Evolutionary conservation across 2,329 filamentous ascomycete species (phyloP).

Genomic region (Fusarium napiforme): DNA sequence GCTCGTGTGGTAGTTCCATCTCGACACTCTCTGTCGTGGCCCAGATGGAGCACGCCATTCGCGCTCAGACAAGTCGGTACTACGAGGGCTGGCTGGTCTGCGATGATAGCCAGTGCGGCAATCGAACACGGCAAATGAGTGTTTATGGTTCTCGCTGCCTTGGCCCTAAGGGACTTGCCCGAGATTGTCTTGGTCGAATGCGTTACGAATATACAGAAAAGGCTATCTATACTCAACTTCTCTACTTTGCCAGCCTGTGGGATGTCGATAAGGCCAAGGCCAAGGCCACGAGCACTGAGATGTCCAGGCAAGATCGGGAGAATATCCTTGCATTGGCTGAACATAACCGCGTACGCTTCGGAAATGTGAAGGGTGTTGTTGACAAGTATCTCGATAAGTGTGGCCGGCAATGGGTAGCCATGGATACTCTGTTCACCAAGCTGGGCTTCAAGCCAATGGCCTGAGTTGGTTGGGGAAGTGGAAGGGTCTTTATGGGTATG

Average conservation of each 20-base stretch:
- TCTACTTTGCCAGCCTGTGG: slow-evolving; percentile 87
- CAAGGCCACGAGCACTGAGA: slow-evolving; percentile 59
- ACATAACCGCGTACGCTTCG: slow-evolving; percentile 84
- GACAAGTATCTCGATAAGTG: slow-evolving; percentile 89
- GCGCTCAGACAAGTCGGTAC: slow-evolving; percentile 81
- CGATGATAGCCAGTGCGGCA: slow-evolving; percentile 87
- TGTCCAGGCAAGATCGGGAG: slow-evolving; percentile 66
- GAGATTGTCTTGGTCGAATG: slow-evolving; percentile 89
- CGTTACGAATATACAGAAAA: slow-evolving; percentile 88
- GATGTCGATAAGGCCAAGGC: slow-evolving; percentile 84
- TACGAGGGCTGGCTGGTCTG: slow-evolving; percentile 94
- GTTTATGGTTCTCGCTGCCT: slow-evolving; percentile 93
- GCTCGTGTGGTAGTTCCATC: slow-evolving; percentile 73
- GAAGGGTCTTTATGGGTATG: background rate
- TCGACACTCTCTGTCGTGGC: slow-evolving; percentile 80
- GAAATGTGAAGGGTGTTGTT: slow-evolving; percentile 78
- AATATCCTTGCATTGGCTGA: slow-evolving; percentile 78
- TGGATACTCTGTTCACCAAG: slow-evolving; percentile 86
- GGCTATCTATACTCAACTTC: slow-evolving; percentile 91
- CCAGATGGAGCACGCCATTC: slow-evolving; percentile 87
- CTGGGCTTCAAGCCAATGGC: slow-evolving; percentile 62
- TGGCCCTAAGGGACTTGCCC: slow-evolving; percentile 84
- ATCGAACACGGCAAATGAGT: slow-evolving; percentile 88
- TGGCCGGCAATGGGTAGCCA: slow-evolving; percentile 91
- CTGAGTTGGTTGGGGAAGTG: background rate